Evolutionary conservation across 2,329 filamentous ascomycete genomes (phyloP), one percentile per base, ranked within the genome.

Genomic region (Alternaria brassicicola): DNA sequence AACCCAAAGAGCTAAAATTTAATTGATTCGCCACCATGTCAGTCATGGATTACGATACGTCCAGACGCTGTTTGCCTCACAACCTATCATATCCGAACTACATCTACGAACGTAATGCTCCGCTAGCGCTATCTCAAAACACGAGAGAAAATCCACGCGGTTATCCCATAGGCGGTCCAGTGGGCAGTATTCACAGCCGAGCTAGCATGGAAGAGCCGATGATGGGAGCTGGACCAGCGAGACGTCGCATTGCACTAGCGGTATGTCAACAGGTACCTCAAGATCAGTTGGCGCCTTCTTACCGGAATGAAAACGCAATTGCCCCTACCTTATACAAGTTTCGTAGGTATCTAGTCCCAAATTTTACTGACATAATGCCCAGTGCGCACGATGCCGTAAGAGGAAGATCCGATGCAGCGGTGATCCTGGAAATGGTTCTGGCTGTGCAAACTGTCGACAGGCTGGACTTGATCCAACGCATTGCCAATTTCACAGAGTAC

Each of bases 381-480:
- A 97, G 94, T 98, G 94, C 76, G 87, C 88, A 33, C 88, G 94
- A 66, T 98, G 94, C 78, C 88, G 94, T 60, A 93, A 94, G 80
- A 87, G 94, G 58, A 98, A 98, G 82, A 98, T 98, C 69, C 89
- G 92, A 67, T 98, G 94, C 80, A 96, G 91, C 71, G 94, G 94
- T 41, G 92, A 97, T 73, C 83, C 85, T 31, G 90, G 90, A 30
- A 86, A 89, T 70, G 90, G 89, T n/a, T 79, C 82, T 36, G 88
- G 89, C n/a, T 98, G 94, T 78, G 82, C 85, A 10, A 96, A 93
- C 76, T 98, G 94, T 81, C 89, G 87, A 70, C 87, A 83, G 61
- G 89, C 93, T 51, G 89, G 90, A 12, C 81, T 85, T 25, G 85
- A 88, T 21, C 81, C 79, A 50, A 75, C 66, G 3, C 71, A 84